Evolutionary conservation across 2,329 filamentous ascomycete genomes (phyloP).

Genomic region (Zasmidium cellare): DNA sequence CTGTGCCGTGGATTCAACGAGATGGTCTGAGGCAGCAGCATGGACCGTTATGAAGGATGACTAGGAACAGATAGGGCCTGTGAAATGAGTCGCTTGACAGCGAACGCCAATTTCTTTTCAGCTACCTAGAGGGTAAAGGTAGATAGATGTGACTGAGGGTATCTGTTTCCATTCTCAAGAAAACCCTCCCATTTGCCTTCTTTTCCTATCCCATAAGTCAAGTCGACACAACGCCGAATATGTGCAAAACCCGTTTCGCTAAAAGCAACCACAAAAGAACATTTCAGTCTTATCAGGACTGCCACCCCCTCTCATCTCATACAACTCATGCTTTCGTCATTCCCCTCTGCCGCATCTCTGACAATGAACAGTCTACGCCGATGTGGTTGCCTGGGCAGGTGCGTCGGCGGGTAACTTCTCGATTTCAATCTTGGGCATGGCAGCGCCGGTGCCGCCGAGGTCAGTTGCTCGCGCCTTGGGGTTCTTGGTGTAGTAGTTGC

Average conservation of each 20-base stretch:
- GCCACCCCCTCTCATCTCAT: not conserved
- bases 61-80: not conserved
- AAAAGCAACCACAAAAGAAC: not conserved
- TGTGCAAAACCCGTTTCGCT: constrained; percentile 2
- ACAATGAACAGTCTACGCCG: not conserved
- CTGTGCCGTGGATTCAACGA: not conserved
- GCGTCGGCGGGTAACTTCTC: constrained; percentile 44
- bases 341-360: not conserved
- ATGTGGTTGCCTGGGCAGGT: not conserved
- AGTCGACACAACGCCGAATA: not conserved
- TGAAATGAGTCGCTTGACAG: not conserved
- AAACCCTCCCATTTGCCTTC: not conserved
- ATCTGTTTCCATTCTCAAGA: not conserved
- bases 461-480: constrained; percentile 72
- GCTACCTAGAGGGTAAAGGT: constrained; percentile 1
- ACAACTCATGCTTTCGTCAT: not conserved
- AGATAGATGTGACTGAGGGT: not conserved
- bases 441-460: constrained; percentile 70
- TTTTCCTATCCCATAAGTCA: not conserved
- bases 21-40: too few relatives aligned
- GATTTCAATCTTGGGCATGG: constrained; percentile 66
- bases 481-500: constrained; percentile 90
- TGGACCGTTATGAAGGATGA: too few relatives aligned
- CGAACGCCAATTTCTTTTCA: not conserved
- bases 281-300: not conserved